Conservation (phyloP, 2,329 filamentous ascomycete genomes). For the Ambrosiella cleistominuta region DNA sequence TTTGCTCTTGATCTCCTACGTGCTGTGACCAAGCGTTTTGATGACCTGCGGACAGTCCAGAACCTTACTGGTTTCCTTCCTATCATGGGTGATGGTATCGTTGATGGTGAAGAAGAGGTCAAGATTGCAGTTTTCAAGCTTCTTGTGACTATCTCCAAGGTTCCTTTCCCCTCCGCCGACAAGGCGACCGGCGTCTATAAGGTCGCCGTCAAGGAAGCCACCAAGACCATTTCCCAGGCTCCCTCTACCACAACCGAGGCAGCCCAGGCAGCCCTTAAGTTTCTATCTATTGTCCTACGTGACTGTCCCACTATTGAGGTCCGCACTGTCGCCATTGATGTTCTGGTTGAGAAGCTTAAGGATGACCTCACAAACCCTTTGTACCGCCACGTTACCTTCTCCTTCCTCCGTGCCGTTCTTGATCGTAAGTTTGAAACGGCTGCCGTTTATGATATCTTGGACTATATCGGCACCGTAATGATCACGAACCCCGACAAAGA, state of each 20-base stretch:
- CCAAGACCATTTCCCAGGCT: slow-evolving; percentile 60
- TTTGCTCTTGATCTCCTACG: slow-evolving; percentile 81
- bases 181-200: slow-evolving; percentile 42
- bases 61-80: slow-evolving; percentile 79
- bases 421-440: slow-evolving; percentile 72
- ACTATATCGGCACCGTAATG: slow-evolving; percentile 82
- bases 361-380: slow-evolving; percentile 85
- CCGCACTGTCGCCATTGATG: slow-evolving; percentile 66
- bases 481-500: slow-evolving; percentile 85
- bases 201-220: slow-evolving; percentile 71
- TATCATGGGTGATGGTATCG: slow-evolving; percentile 70
- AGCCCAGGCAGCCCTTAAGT: slow-evolving; percentile 73
- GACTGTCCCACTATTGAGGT: slow-evolving; percentile 61
- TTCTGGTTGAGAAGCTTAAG: slow-evolving; percentile 64
- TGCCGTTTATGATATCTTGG: slow-evolving; percentile 76
- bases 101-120: slow-evolving; percentile 78
- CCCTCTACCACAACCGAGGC: slow-evolving; percentile 67
- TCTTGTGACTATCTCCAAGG: slow-evolving; percentile 68
- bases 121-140: slow-evolving; percentile 75
- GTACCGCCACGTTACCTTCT: slow-evolving; percentile 84
- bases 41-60: slow-evolving; percentile 56
- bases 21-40: slow-evolving; percentile 70
- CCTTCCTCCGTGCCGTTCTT: slow-evolving; percentile 76
- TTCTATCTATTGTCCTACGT: slow-evolving; percentile 68
- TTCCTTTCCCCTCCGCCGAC: slow-evolving; percentile 53